phyloP scores from a whole-genome alignment of 768 basidiomycete species.

The Candolleomyces eurysporus region DNA sequence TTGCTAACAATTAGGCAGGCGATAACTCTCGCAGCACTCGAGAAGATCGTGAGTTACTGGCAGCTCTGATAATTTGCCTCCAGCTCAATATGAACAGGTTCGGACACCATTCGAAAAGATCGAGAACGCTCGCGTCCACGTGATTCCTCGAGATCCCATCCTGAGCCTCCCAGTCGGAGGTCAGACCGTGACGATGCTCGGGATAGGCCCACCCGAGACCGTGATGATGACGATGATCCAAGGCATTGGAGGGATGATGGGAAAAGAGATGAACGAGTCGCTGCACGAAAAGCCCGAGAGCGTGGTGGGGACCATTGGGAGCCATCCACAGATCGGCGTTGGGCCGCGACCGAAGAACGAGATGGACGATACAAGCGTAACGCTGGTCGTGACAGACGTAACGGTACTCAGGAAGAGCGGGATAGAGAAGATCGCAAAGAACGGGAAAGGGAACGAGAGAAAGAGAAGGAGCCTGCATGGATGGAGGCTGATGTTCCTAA shows the following conservation, averaged over 20 bases:
- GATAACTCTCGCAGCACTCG: constrained; percentile 51
- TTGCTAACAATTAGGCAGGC: constrained; percentile 28
- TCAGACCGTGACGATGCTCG: constrained; percentile 37
- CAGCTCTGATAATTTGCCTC: not conserved
- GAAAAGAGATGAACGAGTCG: constrained; percentile 72
- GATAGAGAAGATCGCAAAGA: constrained; percentile 42
- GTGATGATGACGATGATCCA: constrained; percentile 61
- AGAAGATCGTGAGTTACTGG: constrained; percentile 57
- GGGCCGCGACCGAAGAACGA: constrained; percentile 65
- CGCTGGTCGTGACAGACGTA: constrained; percentile 57
- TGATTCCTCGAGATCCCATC: constrained; percentile 59
- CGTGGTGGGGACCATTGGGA: constrained; percentile 48
- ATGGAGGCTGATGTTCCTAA: constrained; percentile 85
- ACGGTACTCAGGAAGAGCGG: constrained; percentile 35
- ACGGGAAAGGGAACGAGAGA: constrained; percentile 48
- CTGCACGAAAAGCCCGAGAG: constrained; percentile 56
- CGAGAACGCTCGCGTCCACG: constrained; percentile 65
- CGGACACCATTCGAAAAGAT: constrained; percentile 54
- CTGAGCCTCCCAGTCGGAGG: constrained; percentile 52
- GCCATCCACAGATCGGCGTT: constrained; percentile 48
- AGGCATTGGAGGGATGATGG: constrained; percentile 84
- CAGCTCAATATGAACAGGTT: constrained; percentile 32
- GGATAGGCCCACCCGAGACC: constrained; percentile 31
- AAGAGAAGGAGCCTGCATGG: constrained; percentile 89
- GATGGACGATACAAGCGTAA: constrained; percentile 62